phyloP scores from a whole-genome alignment of 1,139 yeast genomes.

The Blastobotrys raffinosifermentans region DNA sequence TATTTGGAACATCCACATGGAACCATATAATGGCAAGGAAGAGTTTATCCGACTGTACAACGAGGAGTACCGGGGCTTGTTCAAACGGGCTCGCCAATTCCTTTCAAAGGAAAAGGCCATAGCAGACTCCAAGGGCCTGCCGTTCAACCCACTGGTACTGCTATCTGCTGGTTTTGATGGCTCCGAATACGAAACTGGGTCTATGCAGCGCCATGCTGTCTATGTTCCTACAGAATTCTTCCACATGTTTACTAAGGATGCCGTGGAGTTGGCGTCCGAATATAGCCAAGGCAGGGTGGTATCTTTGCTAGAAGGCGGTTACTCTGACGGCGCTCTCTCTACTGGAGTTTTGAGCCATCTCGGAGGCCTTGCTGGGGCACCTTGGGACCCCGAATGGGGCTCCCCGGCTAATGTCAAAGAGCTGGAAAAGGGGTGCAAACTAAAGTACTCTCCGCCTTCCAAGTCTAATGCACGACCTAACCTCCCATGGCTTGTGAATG shows the following conservation, averaged over 20 bases:
- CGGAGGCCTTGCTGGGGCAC: constrained; percentile 53
- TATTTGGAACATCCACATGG: constrained; percentile 81
- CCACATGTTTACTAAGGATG: constrained; percentile 66
- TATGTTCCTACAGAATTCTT: constrained; percentile 81
- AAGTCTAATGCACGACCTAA: background rate
- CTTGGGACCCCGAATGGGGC: constrained; percentile 48
- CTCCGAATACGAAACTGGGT: constrained; percentile 71
- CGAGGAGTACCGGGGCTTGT: constrained; percentile 54
- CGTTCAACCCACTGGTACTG: constrained; percentile 64
- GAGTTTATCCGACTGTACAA: constrained; percentile 58
- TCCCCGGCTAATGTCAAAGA: constrained; percentile 49
- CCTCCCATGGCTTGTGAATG: constrained; percentile 59
- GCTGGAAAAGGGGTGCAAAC: constrained; percentile 62
- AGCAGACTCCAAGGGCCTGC: constrained; percentile 33
- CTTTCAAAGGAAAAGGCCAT: constrained; percentile 28
- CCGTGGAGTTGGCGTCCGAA: constrained; percentile 55
- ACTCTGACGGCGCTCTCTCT: constrained; percentile 74
- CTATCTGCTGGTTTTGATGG: constrained; percentile 90
- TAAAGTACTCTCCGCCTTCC: constrained; percentile 41
- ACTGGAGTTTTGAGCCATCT: constrained; percentile 79
- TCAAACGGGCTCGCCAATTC: constrained; percentile 65
- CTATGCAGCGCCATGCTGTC: constrained; percentile 82
- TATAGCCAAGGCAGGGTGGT: constrained; percentile 59
- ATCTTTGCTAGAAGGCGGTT: constrained; percentile 81
- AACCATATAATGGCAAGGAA: constrained; percentile 53